Conservation (phyloP, 2,329 filamentous ascomycete genomes). For the Coleophoma eucalyptorum region DNA sequence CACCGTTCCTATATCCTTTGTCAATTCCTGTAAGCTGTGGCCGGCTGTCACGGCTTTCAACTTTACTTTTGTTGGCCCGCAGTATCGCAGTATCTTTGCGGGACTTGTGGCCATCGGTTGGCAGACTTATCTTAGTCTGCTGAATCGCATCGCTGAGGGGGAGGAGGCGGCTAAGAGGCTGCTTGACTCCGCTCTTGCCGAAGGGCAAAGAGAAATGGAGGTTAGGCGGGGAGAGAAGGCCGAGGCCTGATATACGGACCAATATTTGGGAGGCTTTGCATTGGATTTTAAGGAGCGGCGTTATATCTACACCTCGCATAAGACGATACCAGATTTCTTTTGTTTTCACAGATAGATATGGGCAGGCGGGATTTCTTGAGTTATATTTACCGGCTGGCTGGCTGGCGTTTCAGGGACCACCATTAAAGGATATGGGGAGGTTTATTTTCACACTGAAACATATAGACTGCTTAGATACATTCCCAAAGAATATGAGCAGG, state of each 20-base stretch:
- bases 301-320: too few species aligned
- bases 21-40: constrained; percentile 85
- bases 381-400: too few species aligned
- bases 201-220: background rate
- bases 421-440: too few species aligned
- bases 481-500: too few species aligned
- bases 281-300: too few species aligned
- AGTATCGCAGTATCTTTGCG: constrained; percentile 77
- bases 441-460: too few species aligned
- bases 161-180: constrained; percentile 28
- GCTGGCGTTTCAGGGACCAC: too few species aligned
- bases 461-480: too few species aligned
- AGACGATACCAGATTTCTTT: background rate
- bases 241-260: constrained; percentile 1
- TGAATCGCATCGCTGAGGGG: constrained; percentile 71
- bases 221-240: constrained; percentile 1
- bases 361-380: too few species aligned
- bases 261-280: background rate
- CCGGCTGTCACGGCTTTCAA: constrained; percentile 81
- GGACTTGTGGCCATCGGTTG: constrained; percentile 80
- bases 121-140: constrained; percentile 84
- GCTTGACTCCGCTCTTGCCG: background rate
- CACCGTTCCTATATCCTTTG: constrained; percentile 72
- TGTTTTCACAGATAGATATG: background rate
- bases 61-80: constrained; percentile 77